Percentiles rank a stretch among this genome's conserved stretches.
Evolutionary conservation across 2,329 filamentous ascomycete genomes (phyloP).

Genomic region (Fusarium tjaetaba): DNA sequence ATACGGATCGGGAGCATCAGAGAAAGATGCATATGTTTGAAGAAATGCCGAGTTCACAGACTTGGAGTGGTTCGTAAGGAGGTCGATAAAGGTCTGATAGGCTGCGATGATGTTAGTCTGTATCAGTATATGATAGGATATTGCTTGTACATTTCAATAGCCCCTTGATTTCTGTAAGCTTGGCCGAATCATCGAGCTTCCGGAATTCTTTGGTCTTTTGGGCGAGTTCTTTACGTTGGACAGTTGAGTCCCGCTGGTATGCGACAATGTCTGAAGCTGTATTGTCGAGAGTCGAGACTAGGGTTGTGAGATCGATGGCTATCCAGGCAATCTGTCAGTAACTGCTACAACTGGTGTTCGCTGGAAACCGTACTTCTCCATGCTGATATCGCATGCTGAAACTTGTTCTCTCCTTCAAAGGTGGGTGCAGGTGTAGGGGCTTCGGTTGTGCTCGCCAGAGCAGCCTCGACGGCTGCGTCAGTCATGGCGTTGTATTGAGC

Average conservation of each 20-base stretch:
- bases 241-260: slow-evolving; percentile 93
- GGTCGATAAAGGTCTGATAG: slow-evolving; percentile 97
- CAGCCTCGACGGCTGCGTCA: slow-evolving; percentile 46
- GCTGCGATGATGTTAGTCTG: slow-evolving; percentile 60
- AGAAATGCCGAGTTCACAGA: slow-evolving; percentile 92
- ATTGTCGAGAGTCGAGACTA: slow-evolving; percentile 87
- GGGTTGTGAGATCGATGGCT: slow-evolving; percentile 88
- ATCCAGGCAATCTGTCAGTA: slow-evolving; percentile 40
- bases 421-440: slow-evolving; percentile 43
- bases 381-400: slow-evolving; percentile 93
- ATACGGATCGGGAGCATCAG: slow-evolving; percentile 96
- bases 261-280: slow-evolving; percentile 95
- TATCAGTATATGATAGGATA: neutral
- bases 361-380: slow-evolving; percentile 79
- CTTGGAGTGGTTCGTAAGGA: slow-evolving; percentile 95
- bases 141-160: slow-evolving; percentile 77
- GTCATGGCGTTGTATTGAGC: slow-evolving; percentile 44
- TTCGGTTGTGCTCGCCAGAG: slow-evolving; percentile 36
- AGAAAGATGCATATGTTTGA: slow-evolving; percentile 90
- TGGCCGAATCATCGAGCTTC: slow-evolving; percentile 88
- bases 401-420: slow-evolving; percentile 81
- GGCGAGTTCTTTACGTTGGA: slow-evolving; percentile 96
- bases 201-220: slow-evolving; percentile 99
- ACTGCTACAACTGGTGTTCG: neutral
- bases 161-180: slow-evolving; percentile 87